A percentile compares a stretch with the other conserved stretches of the same genome.
Conservation (phyloP, 2,329 filamentous ascomycete genomes). For the Phialophora expanda region DNA sequence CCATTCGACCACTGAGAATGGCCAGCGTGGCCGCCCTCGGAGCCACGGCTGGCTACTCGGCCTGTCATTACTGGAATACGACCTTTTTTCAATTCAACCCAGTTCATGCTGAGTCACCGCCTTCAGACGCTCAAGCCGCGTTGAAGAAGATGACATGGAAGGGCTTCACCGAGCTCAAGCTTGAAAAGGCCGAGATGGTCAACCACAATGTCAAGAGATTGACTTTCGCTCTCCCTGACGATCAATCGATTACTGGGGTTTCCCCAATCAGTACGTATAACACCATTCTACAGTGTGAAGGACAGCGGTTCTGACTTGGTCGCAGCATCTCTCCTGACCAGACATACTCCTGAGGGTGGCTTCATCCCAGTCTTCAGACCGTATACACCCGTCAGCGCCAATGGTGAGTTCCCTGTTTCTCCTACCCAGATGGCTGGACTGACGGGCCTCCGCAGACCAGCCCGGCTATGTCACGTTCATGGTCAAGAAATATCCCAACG, state of each 20-base stretch:
- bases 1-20: slow-evolving; percentile 26
- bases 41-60: slow-evolving; percentile 31
- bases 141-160: slow-evolving; percentile 40
- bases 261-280: slow-evolving; percentile 36
- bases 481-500: slow-evolving; percentile 71
- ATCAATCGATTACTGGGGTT: slow-evolving; percentile 57
- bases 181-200: slow-evolving; percentile 59
- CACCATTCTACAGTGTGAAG: neutral
- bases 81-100: slow-evolving; percentile 32
- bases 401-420: slow-evolving; percentile 47
- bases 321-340: slow-evolving; percentile 63
- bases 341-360: slow-evolving; percentile 62
- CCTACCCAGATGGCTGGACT: slow-evolving; percentile 9
- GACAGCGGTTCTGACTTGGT: slow-evolving; percentile 14
- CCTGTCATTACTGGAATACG: slow-evolving; percentile 32
- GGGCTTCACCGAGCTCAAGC: slow-evolving; percentile 54
- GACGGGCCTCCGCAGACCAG: slow-evolving; percentile 51
- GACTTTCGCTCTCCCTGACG: slow-evolving; percentile 60
- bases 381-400: slow-evolving; percentile 67
- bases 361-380: slow-evolving; percentile 67
- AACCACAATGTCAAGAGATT: slow-evolving; percentile 66
- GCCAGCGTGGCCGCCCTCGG: slow-evolving; percentile 28
- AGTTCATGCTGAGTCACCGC: slow-evolving; percentile 38
- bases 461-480: slow-evolving; percentile 67
- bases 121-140: slow-evolving; percentile 38